Percentiles rank a stretch among this genome's conserved stretches.
Conservation (phyloP, 164 flowering plant genomes). For the Malania oleifera region DNA sequence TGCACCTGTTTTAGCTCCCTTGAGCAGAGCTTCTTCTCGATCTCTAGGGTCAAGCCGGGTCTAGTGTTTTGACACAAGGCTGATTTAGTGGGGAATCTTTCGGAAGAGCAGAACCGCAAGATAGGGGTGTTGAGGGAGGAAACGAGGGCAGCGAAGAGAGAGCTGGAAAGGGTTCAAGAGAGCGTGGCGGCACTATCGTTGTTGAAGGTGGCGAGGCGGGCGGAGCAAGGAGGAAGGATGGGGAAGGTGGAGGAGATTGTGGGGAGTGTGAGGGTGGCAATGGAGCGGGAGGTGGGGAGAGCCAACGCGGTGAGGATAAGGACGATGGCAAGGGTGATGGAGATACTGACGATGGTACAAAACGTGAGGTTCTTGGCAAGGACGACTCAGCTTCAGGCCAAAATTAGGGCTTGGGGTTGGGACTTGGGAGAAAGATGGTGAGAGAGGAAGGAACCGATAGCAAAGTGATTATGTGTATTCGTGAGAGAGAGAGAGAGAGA, state of each 20-base stretch:
- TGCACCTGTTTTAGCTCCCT: constrained; percentile 47
- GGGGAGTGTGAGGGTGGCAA: constrained; percentile 7
- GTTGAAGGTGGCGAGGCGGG: constrained; percentile 20
- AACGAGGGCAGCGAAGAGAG: constrained; percentile 34
- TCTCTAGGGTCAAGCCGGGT: constrained; percentile 57
- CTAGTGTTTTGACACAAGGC: constrained; percentile 23
- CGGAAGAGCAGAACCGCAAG: constrained; percentile 30
- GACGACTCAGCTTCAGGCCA: constrained; percentile 33
- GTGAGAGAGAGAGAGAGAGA: too few relatives aligned
- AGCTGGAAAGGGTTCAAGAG: constrained; percentile 53
- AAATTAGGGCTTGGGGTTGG: constrained; percentile 33
- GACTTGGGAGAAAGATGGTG: constrained; percentile 24
- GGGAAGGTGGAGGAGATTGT: constrained; percentile 10
- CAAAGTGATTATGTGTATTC: too few relatives aligned
- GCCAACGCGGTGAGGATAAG: constrained; percentile 42
- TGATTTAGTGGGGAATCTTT: constrained; percentile 27
- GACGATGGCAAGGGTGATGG: constrained; percentile 30
- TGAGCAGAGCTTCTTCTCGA: constrained; percentile 50
- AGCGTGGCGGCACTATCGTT: constrained; percentile 43
- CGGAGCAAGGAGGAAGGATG: constrained; percentile 12
- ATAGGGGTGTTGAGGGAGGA: constrained; percentile 23
- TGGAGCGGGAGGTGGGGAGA: constrained; percentile 29
- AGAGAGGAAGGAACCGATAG: too few relatives aligned
- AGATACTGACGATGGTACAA: constrained; percentile 38
- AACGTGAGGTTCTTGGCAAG: constrained; percentile 38